Base-by-base conservation (phyloP, 371 early-diverging fungal species). In the Mortierella sp. region DNA sequence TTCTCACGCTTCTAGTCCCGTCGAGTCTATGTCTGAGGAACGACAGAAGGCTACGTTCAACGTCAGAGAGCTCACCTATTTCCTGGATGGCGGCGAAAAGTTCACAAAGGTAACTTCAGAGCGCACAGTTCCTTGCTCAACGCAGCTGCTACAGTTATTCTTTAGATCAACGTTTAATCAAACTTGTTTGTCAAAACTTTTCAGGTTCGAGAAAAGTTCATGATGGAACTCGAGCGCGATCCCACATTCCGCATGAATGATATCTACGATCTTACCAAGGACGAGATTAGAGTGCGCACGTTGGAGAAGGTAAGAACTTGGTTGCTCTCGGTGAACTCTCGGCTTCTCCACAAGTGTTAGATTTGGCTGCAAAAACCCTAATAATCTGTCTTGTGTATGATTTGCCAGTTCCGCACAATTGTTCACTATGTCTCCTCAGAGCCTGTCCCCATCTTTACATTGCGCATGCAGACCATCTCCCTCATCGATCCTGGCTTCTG, bases 141-240 rank as follows among this genome's bases (percentile, higher is more conserved):
- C 41, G 30, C 2, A 9, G 23, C 48, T 8, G 7, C n/a, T 9
- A 48, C 24, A 14, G 23, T 3, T 10, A 13, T 3, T 18, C 18
- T 13, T 23, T 2, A 24, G 3, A 48, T 7, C 8, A 48, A 8
- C 48, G 48, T 19, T 24, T 5, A 18, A 23, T 24, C 23, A 8
- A 48, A 9, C 18, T 7, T 23, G 14, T 23, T 7, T 6, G 23
- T 24, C 48, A 16, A 47, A 9, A 23, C 24, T 7, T 23, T 24
- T 10, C 48, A 58, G 89, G 74, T 91, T 54, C 88, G 90, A 71
- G 93, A 94, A 72, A 85, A 83, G 66, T 87, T 95, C 74, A 92
- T 94, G 92, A 82, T 90, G 50, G 91, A 94, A 70, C 84, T 95
- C 23, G 95, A 96, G 83, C 89, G 96, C 46, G 95, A 95, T 78